Evolutionary conservation across 805 yeast species (phyloP).

Genomic region (Clavispora santaluciae): DNA sequence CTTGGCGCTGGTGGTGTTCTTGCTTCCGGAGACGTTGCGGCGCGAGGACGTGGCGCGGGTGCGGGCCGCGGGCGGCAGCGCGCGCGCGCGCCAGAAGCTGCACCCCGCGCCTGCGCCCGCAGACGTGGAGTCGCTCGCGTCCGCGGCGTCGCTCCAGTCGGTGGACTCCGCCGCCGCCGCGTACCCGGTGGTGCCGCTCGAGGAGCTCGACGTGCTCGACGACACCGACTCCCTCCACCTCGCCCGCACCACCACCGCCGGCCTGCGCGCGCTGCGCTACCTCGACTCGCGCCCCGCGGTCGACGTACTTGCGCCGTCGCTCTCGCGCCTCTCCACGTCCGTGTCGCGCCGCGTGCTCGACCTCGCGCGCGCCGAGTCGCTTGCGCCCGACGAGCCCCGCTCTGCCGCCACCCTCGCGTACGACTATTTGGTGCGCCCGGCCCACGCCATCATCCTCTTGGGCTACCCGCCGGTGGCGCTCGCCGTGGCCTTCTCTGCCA

Average conservation of each 20-base stretch:
- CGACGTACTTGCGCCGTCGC: conserved; percentile 37
- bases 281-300: conserved; percentile 13
- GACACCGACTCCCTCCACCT: too few species aligned
- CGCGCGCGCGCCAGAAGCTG: neutral
- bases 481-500: conserved; percentile 61
- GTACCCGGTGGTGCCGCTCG: neutral
- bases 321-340: conserved; percentile 34
- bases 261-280: neutral
- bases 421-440: conserved; percentile 52
- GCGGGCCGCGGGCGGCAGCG: conserved; percentile 6
- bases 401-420: conserved; percentile 24
- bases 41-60: conserved; percentile 56
- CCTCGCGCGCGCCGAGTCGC: conserved; percentile 8
- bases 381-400: conserved; percentile 9
- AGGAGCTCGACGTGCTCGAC: neutral
- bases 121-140: neutral
- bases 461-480: conserved; percentile 70
- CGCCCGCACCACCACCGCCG: neutral
- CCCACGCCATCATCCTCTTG: conserved; percentile 55
- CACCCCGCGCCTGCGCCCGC: neutral
- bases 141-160: neutral
- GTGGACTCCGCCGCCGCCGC: neutral
- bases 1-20: conserved; percentile 44
- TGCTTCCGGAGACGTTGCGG: conserved; percentile 78
- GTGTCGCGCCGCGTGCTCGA: conserved; percentile 18